phyloP scores from a whole-genome alignment of 441 rosid genomes.

The Populus trichocarpa region DNA sequence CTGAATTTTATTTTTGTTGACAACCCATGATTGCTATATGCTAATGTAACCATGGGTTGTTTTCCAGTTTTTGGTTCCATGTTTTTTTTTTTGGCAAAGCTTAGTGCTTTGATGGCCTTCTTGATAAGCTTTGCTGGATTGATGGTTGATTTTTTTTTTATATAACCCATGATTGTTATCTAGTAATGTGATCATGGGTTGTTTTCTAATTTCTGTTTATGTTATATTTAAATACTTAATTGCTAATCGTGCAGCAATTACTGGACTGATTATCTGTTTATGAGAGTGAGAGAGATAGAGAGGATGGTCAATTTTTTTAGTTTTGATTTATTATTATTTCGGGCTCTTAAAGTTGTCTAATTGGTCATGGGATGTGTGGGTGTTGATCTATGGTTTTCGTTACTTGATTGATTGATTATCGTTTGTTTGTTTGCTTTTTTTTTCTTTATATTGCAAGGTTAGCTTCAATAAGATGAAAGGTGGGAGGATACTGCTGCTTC shows the following conservation, averaged over 20 bases:
- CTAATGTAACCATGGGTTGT: neutral
- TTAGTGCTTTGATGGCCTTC: neutral
- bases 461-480: constrained; percentile 25
- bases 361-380: neutral
- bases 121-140: no score
- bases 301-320: neutral
- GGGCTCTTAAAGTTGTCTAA: neutral
- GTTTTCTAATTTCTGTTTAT: neutral
- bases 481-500: constrained; percentile 29
- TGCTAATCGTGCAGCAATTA: neutral
- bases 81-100: neutral
- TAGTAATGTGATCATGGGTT: neutral
- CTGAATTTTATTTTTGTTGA: neutral
- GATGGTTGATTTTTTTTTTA: neutral
- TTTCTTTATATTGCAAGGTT: constrained; percentile 10
- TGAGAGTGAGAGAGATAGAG: neutral
- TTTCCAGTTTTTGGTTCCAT: neutral
- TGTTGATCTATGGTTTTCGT: neutral
- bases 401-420: neutral
- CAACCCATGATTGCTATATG: neutral
- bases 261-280: neutral
- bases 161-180: neutral
- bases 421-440: neutral
- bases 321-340: neutral
- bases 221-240: neutral